These are phyloP conservation scores for Striga asiatica DNA, from an alignment of 257 asterid species.

Conservation along the genomic window DNA sequence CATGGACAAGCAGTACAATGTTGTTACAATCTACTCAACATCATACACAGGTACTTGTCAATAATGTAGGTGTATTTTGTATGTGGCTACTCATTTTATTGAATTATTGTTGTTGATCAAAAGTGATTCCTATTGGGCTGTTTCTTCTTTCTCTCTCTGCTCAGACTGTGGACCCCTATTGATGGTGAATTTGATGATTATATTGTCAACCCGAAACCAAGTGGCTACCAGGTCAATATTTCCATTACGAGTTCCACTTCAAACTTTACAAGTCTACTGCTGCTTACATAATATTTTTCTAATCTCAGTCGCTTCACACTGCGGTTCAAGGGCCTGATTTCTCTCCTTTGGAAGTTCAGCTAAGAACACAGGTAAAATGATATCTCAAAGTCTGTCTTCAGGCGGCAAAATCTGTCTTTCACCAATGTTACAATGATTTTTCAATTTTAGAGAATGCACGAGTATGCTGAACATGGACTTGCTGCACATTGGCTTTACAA, in stretches of 20 bases:
- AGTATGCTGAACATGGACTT: constrained; percentile 91
- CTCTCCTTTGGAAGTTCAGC: constrained; percentile 88
- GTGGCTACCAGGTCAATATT: constrained; percentile 88
- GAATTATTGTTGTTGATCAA: constrained; percentile 10
- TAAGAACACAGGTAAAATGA: constrained; percentile 68
- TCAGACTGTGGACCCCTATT: constrained; percentile 91
- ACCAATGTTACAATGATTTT: constrained; percentile 9
- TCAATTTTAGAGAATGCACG: constrained; percentile 72
- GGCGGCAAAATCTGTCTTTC: background rate
- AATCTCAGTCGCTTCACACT: constrained; percentile 79
- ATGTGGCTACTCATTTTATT: constrained; percentile 2
- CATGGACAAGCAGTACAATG: constrained; percentile 92
- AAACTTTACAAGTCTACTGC: background rate
- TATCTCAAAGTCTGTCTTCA: background rate
- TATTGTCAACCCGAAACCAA: constrained; percentile 90
- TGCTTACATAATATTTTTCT: constrained; percentile 14
- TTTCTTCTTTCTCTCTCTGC: constrained; percentile 11
- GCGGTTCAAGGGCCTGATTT: constrained; percentile 93
- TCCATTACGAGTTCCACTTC: background rate
- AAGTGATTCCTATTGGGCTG: background rate
- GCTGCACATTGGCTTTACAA: constrained; percentile 99
- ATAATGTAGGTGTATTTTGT: constrained; percentile 1
- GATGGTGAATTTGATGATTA: constrained; percentile 94
- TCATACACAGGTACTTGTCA: constrained; percentile 62
- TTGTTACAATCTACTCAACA: constrained; percentile 89